These are phyloP conservation scores for Endocladia muricata DNA, from an alignment of 31 red algal genomes.

Conservation along the genomic window DNA sequence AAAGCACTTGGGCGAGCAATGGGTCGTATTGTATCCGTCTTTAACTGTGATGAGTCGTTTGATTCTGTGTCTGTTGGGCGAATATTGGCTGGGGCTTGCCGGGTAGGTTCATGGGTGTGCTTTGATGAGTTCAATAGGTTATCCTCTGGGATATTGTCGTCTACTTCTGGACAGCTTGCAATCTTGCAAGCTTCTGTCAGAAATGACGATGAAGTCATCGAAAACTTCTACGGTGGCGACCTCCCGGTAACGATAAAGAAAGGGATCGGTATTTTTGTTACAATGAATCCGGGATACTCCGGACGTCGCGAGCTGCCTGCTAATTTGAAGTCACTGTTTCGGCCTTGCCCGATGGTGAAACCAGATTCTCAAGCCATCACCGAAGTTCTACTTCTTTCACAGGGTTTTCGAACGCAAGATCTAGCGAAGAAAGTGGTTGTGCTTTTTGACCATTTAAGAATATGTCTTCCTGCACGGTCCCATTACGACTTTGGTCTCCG, in stretches of 20 bases:
- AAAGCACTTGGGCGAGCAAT: constrained; percentile 69
- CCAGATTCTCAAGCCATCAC: constrained; percentile 66
- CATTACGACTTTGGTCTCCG: constrained; percentile 87
- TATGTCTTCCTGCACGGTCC: constrained; percentile 17
- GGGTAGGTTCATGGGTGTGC: constrained; percentile 77
- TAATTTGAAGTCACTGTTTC: constrained; percentile 76
- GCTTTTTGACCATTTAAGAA: constrained; percentile 42
- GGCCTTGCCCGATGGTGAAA: constrained; percentile 73
- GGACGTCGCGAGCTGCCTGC: constrained; percentile 79
- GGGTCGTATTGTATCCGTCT: constrained; percentile 74
- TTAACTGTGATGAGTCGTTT: constrained; percentile 91
- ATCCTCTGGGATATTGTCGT: constrained; percentile 62
- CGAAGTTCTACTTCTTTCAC: constrained; percentile 67
- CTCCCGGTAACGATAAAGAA: constrained; percentile 31
- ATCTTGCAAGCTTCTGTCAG: constrained; percentile 48
- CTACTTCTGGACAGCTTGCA: constrained; percentile 78
- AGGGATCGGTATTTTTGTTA: constrained; percentile 73
- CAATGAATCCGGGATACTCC: constrained; percentile 83
- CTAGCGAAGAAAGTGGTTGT: constrained; percentile 50
- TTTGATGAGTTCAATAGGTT: constrained; percentile 91
- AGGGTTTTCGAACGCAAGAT: constrained; percentile 42
- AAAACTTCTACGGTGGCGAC: constrained; percentile 64
- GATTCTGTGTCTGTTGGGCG: constrained; percentile 77
- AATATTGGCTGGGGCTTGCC: constrained; percentile 76
- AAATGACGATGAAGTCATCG: constrained; percentile 24